phyloP scores from a whole-genome alignment of 208 protist species.

The Angomonas ambiguus region DNA sequence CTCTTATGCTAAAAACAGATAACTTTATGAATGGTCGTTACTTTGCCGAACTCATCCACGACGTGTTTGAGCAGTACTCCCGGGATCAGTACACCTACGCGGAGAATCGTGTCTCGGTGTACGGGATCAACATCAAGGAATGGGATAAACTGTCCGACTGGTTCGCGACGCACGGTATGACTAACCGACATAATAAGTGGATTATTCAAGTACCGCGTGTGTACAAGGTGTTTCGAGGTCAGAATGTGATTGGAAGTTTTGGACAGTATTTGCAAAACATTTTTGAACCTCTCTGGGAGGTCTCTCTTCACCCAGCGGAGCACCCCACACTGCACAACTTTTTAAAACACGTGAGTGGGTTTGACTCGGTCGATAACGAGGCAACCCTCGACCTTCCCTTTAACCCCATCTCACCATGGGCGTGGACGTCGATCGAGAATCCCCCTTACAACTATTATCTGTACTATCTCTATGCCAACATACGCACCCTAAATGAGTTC shows the following conservation, averaged over 20 bases:
- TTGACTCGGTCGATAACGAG: slow-evolving; percentile 99
- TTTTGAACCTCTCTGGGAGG: slow-evolving; percentile 98
- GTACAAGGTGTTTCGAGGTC: slow-evolving; percentile 91
- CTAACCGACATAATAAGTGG: slow-evolving; percentile 96
- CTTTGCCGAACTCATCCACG: slow-evolving; percentile 95
- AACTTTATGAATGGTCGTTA: slow-evolving; percentile 98
- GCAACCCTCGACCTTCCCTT: slow-evolving; percentile 90
- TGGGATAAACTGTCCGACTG: slow-evolving; percentile 96
- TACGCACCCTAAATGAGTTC: slow-evolving; percentile 96
- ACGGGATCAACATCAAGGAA: slow-evolving; percentile 92
- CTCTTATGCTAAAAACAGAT: slow-evolving; percentile 98
- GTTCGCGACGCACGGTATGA: slow-evolving; percentile 95
- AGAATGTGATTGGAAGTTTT: slow-evolving; percentile 92
- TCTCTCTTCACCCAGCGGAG: slow-evolving; percentile 91
- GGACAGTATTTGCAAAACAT: slow-evolving; percentile 97
- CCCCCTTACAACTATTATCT: slow-evolving; percentile 99
- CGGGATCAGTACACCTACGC: slow-evolving; percentile 95
- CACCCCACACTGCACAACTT: slow-evolving; percentile 96
- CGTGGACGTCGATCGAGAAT: slow-evolving; percentile 94
- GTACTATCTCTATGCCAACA: slow-evolving; percentile 99
- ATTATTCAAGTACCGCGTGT: slow-evolving; percentile 97
- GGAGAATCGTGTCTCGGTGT: slow-evolving; percentile 91
- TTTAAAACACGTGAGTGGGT: slow-evolving; percentile 95
- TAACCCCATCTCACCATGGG: slow-evolving; percentile 74
- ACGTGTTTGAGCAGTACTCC: slow-evolving; percentile 95